A percentile compares a stretch with the other conserved stretches of the same genome.
phyloP scores from a whole-genome alignment of 2,329 filamentous ascomycete genomes.

The Pyricularia sp. region DNA sequence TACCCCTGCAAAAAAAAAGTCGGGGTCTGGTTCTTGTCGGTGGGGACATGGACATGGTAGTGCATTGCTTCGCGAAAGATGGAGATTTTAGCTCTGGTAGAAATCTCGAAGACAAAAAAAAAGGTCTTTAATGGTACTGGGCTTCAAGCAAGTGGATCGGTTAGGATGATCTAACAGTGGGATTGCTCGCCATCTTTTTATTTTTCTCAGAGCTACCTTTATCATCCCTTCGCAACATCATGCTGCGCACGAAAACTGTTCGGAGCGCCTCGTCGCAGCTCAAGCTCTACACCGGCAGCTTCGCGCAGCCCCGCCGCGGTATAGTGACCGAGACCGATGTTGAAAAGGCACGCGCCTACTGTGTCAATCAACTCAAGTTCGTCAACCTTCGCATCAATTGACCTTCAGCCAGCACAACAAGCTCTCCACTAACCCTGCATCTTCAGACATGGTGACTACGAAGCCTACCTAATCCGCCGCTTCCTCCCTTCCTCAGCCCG shows the following conservation, averaged over 20 bases:
- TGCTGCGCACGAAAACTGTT: not conserved
- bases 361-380: slow-evolving; percentile 41
- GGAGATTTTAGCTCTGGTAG: not conserved
- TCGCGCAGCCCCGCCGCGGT: slow-evolving; percentile 20
- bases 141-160: not conserved
- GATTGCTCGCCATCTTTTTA: not conserved
- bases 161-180: not conserved
- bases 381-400: slow-evolving; percentile 1
- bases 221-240: not conserved
- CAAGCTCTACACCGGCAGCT: not conserved
- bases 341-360: slow-evolving; percentile 43
- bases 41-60: not conserved
- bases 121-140: not conserved
- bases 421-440: not conserved
- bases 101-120: not conserved
- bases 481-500: slow-evolving; percentile 69
- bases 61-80: not conserved
- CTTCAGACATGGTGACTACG: slow-evolving; percentile 73
- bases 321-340: slow-evolving; percentile 43
- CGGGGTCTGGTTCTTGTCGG: not conserved
- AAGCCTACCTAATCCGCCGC: slow-evolving; percentile 75
- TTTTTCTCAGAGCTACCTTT: not conserved
- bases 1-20: not conserved
- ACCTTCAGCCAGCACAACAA: not conserved
- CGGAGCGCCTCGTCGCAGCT: not conserved